Evolutionary conservation across 2,329 filamentous ascomycete species (phyloP), one percentile per base, ranked within the genome.

Genomic region (Orbilia quercus): DNA sequence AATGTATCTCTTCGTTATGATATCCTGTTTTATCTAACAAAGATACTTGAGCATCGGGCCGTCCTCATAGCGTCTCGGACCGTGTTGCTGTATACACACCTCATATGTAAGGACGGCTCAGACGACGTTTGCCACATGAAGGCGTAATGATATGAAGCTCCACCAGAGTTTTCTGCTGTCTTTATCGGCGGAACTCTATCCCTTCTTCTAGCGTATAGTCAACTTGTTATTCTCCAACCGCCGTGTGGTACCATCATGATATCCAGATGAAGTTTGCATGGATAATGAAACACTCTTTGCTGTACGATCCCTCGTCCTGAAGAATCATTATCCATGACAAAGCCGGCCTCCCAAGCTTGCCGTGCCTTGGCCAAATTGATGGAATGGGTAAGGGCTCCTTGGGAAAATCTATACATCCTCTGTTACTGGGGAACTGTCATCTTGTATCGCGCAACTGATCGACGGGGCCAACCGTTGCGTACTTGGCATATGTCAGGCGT

Each of bases 341-440:
- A 31, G 9, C 11, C 14, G 11, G 36, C 4, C 12, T n/a, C n/a
- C n/a, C n/a, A n/a, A 2, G 36, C 25, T 18, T 47, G 9, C 42
- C 48, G 25, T 36, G 22, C 28, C 28, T 51, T 51, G 48, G 22
- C 20, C 23, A 50, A 50, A 22, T 50, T 36, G 14, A 34, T 23
- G 25, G 22, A 51, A 18, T n/a, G n/a, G n/a, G n/a, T n/a, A 31
- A 9, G 28, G 9, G 28, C 9, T 31, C 28, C 28, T 5, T 9
- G 28, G 9, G 28, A 31, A 31, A 31, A 31, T 5, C 28, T 31
- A 4, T 31, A 9, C 28, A 4, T 31, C 28, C 28, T 9, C 28
- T 31, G 4, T 31, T 31, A 4, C 9, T 31, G 28, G 28, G 9
- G 28, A 9, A 31, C 28, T 31, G 28, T 9, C 28, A 31, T 31